phyloP scores from a whole-genome alignment of 257 asterid genomes.

The Penstemon barbatus region DNA sequence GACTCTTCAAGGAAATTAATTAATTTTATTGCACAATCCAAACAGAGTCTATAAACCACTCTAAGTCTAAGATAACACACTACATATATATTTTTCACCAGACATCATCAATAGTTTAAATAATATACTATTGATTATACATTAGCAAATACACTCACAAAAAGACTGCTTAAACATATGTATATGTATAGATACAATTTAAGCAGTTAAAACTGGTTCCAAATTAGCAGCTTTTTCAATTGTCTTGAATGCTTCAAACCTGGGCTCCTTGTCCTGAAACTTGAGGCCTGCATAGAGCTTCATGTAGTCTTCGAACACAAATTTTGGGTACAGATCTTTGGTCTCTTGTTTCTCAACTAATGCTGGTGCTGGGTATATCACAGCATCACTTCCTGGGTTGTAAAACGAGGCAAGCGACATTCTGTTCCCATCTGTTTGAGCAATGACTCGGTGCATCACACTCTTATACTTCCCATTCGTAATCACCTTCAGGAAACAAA shows the following conservation, averaged over 20 bases:
- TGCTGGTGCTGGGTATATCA: conserved; percentile 57
- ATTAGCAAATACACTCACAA: conserved; percentile 6
- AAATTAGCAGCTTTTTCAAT: conserved; percentile 25
- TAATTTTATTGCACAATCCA: conserved; percentile 3
- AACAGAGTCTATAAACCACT: conserved; percentile 9
- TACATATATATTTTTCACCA: not conserved
- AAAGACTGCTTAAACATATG: not conserved
- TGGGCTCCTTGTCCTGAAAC: conserved; percentile 68
- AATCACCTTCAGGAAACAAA: conserved; percentile 43
- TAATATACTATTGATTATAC: not conserved
- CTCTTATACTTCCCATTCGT: conserved; percentile 70
- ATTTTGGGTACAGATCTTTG: conserved; percentile 45
- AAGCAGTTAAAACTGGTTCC: conserved; percentile 48
- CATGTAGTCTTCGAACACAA: conserved; percentile 69
- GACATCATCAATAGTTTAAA: not conserved
- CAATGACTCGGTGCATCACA: conserved; percentile 56
- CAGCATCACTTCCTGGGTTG: conserved; percentile 62
- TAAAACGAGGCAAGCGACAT: conserved; percentile 69
- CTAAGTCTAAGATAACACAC: not conserved
- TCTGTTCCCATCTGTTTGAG: conserved; percentile 55
- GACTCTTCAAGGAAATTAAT: no score
- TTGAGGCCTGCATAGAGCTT: conserved; percentile 54
- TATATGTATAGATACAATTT: not conserved
- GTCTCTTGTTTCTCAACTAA: conserved; percentile 39
- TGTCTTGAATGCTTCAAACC: conserved; percentile 59